Evolutionary conservation across 768 basidiomycete genomes (phyloP), one percentile per base, ranked within the genome.

Genomic region (Leucocoprinus sp.): DNA sequence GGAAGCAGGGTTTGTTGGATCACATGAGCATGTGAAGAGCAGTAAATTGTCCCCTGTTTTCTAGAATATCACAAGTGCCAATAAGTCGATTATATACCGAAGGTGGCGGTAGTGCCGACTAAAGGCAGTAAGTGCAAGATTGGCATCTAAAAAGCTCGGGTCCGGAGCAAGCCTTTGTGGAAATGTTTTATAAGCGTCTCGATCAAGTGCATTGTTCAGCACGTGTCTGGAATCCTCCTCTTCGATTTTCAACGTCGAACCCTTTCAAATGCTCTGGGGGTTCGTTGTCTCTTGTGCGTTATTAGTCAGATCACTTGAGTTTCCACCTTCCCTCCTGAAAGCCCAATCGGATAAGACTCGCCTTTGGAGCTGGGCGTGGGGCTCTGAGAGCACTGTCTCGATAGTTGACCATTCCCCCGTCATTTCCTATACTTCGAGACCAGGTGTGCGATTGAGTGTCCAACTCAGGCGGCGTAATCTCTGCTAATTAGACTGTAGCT

Each of bases 341-440:
- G 52, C 62, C 22, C 72, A 72, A 43, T 72, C 78, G 0, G 80
- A 82, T 43, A 71, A 67, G 18, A 68, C 65, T 34, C 79, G 78
- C 65, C 52, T 72, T 26, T 79, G 76, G 77, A 72, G 71, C 5
- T 82, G 80, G 80, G 74, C 78, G 0, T 81, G 78, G 79, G 80
- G 80, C 7, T 71, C 76, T 0, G 80, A 82, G 52, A 78, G 78
- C 50, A 71, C 78, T 21, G 84, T 89, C 48, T 81, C 85, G 19
- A 69, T 90, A 50, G 80, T 90, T 28, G 87, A 90, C 64, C 77
- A 78, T 48, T 70, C 76, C 4, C 87, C 87, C 0, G 67, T 79
- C 0, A 66, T 90, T 47, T 76, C 75, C 2, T 91, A 85, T 58
- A 68, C 70, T 38, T 84, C 89, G 5, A 72, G 86, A 39, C 75